Percentiles rank a stretch among this genome's conserved stretches.
Conservation (phyloP, 306 rosid genomes). For the Corylus americana region DNA sequence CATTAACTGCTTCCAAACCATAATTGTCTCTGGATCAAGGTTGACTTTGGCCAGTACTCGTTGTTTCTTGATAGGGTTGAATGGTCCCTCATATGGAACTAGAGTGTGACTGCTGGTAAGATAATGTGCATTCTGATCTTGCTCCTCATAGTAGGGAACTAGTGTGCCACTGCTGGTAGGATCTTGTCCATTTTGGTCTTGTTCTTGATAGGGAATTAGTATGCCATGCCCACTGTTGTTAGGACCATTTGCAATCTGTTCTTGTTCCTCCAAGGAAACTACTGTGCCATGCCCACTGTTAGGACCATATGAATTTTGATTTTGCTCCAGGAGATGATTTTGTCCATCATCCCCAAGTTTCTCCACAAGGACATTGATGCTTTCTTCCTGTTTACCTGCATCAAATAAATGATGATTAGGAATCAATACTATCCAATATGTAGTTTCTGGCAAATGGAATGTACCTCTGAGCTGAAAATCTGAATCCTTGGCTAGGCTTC, state of each 20-base stretch:
- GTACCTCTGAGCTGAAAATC: neutral
- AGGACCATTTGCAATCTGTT: neutral
- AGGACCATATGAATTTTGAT: neutral
- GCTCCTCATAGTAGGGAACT: no score
- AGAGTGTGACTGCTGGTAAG: neutral
- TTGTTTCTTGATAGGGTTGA: neutral
- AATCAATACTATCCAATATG: neutral
- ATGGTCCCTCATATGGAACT: slow-evolving; percentile 15
- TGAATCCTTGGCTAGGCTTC: neutral
- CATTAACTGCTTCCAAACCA: slow-evolving; percentile 37
- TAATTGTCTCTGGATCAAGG: slow-evolving; percentile 24
- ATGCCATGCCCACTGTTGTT: neutral
- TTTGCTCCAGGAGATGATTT: slow-evolving; percentile 2
- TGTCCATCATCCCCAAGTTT: neutral
- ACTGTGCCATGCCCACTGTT: neutral
- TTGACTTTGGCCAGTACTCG: neutral
- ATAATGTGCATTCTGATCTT: no score
- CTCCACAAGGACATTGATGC: neutral
- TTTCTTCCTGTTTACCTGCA: slow-evolving; percentile 5
- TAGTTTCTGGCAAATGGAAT: neutral
- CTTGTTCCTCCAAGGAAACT: neutral
- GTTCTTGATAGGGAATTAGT: neutral
- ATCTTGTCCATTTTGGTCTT: slow-evolving; percentile 1
- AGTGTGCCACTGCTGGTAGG: neutral
- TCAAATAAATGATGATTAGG: neutral